Evolutionary conservation across 192 early-diverging fungal genomes (phyloP).

Genomic region (Entomortierella lignicola): DNA sequence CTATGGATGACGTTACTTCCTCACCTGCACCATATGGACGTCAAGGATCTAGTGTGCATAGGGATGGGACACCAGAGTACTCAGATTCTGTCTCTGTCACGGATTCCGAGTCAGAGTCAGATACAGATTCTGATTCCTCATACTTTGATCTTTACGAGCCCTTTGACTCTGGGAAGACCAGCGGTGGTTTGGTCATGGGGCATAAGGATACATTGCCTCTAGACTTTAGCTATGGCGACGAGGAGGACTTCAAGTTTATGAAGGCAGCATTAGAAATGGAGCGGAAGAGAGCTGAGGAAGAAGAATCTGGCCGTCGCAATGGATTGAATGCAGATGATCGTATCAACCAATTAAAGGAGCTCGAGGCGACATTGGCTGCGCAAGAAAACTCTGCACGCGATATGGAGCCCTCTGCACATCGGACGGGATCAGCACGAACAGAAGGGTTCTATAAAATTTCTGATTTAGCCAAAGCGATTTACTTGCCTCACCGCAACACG

Average conservation of each 20-base stretch:
- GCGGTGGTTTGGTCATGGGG: neutral
- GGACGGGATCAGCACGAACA: constrained; percentile 85
- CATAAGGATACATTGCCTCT: constrained; percentile 26
- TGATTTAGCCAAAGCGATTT: constrained; percentile 70
- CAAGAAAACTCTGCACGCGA: constrained; percentile 23
- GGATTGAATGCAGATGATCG: constrained; percentile 8
- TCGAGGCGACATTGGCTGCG: constrained; percentile 14
- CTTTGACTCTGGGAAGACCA: constrained; percentile 33
- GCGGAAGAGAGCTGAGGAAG: constrained; percentile 47
- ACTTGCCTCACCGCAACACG: constrained; percentile 65
- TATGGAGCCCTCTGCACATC: constrained; percentile 54
- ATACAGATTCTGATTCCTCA: constrained; percentile 48
- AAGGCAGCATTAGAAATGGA: constrained; percentile 55
- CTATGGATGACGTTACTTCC: constrained; percentile 2
- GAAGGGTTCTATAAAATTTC: constrained; percentile 82
- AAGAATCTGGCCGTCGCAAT: constrained; percentile 26
- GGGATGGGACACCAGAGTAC: constrained; percentile 44
- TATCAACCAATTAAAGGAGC: constrained; percentile 6
- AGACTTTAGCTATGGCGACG: constrained; percentile 36
- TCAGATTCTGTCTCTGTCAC: constrained; percentile 28
- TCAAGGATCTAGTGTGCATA: neutral
- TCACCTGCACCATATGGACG: neutral
- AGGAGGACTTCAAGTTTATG: constrained; percentile 63
- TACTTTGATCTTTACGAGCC: constrained; percentile 55
- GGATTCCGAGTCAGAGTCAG: constrained; percentile 41